These are phyloP conservation scores for Ballota nigra DNA, from an alignment of 257 asterid species.

Conservation along the genomic window DNA sequence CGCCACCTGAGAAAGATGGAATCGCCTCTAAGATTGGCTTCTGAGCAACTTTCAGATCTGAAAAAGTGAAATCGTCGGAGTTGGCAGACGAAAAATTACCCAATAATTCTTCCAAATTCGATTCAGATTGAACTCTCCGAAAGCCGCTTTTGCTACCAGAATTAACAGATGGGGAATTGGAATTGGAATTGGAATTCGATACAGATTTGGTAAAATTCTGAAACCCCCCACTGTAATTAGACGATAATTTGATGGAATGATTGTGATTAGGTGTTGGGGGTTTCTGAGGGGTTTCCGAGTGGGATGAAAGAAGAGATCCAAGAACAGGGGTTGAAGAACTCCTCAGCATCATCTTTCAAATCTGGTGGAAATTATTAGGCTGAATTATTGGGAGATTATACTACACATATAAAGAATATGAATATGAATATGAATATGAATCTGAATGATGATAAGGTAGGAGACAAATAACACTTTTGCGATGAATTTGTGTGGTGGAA, in stretches of 20 bases:
- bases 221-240: slow-evolving; percentile 28
- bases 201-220: slow-evolving; percentile 29
- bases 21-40: slow-evolving; percentile 49
- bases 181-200: not conserved
- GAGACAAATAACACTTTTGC: not conserved
- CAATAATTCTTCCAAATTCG: slow-evolving; percentile 53
- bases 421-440: not conserved
- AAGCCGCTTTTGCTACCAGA: slow-evolving; percentile 41
- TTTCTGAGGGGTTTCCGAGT: slow-evolving; percentile 45
- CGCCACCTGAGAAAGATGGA: slow-evolving; percentile 39
- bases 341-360: slow-evolving; percentile 50
- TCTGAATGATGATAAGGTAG: not conserved
- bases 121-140: slow-evolving; percentile 67
- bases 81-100: slow-evolving; percentile 20
- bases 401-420: not conserved
- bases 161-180: slow-evolving; percentile 10
- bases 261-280: slow-evolving; percentile 23
- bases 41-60: not conserved
- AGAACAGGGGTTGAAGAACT: slow-evolving; percentile 86
- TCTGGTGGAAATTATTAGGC: not conserved
- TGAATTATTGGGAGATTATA: not conserved
- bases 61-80: slow-evolving; percentile 40
- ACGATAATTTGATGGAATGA: slow-evolving; percentile 29
- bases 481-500: not conserved
- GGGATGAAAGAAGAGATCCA: slow-evolving; percentile 51